A percentile compares a stretch with the other conserved stretches of the same genome.
phyloP scores from a whole-genome alignment of 495 filamentous ascomycete genomes.

The Pseudomonodictys pantanalensis region DNA sequence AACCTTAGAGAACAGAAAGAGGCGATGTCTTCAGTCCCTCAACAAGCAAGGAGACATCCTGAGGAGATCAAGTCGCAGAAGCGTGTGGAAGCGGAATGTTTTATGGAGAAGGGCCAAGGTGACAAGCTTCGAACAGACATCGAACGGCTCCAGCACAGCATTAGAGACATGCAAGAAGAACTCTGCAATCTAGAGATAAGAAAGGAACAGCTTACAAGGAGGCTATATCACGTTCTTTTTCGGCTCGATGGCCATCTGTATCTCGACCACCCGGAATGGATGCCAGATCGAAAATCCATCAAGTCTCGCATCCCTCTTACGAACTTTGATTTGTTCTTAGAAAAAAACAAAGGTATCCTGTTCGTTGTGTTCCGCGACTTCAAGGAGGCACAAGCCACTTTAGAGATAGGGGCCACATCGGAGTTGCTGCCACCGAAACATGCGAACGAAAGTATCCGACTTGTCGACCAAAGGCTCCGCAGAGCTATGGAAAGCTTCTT shows the following conservation, averaged over 20 bases:
- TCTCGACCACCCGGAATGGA: constrained; percentile 13
- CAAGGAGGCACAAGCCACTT: neutral
- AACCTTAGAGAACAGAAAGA: too few relatives aligned
- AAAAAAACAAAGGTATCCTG: constrained; percentile 33
- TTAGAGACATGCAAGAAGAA: neutral
- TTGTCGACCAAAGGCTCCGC: neutral
- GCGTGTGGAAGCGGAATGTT: too few relatives aligned
- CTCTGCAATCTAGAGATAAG: neutral
- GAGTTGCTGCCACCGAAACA: neutral
- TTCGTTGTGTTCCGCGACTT: constrained; percentile 35
- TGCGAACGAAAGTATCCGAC: neutral
- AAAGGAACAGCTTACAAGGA: neutral
- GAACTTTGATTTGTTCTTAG: constrained; percentile 38
- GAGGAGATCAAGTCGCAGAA: too few relatives aligned
- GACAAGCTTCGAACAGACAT: too few relatives aligned
- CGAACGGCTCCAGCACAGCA: neutral
- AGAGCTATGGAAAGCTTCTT: neutral
- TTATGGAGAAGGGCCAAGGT: too few relatives aligned
- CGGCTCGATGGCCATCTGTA: neutral
- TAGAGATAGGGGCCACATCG: neutral
- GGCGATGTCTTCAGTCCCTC: too few relatives aligned
- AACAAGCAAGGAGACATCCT: too few relatives aligned
- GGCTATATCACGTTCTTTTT: constrained; percentile 3
- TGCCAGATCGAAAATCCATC: neutral
- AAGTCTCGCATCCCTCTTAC: neutral